Evolutionary conservation across 768 basidiomycete genomes (phyloP), one percentile per base, ranked within the genome.

Genomic region (Psilocybe subaeruginosa): DNA sequence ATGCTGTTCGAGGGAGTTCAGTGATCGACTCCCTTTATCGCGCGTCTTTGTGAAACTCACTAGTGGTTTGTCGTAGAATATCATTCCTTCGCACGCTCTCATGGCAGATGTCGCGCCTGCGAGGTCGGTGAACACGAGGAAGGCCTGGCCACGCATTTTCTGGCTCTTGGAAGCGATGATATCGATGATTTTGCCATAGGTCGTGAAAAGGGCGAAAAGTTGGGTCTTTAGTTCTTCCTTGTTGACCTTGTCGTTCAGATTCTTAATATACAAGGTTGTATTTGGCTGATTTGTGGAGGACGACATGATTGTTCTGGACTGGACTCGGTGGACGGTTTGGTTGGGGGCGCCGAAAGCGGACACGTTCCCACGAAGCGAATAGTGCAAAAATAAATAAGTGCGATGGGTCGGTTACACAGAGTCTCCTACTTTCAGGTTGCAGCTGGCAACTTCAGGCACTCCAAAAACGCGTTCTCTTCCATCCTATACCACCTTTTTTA

Each of bases 51-150:
- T 47, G 37, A 37, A n/a, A 80, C 89, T 78, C 74, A 95, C 95
- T 77, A 97, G 82, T 29, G 92, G 91, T 70, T 94, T 95, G 70
- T 94, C 91, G 71, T 97, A 97, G 76, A 97, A 97, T 29, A 86
- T 64, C 86, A 97, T 92, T 57, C 97, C 97, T 69, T 94, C 91
- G 71, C 95, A 91, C 49, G 91, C 93, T 52, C 97, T 85, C 87
- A 98, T 84, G 37, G 97, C 97, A 56, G 93, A 86, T 4, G 97
- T 98, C 60, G 95, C 93, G 56, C 89, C 87, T 8, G 92, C 86
- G 53, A 97, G 87, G 77, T 99, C 97, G 54, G 86, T 84, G 77
- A 97, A 99, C 68, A 97, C 95, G 70, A 98, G 88, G 76, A 97
- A 99, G 1, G 97, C 97, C 76, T 97, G 95, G 19, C 95, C 96